Conservation (phyloP, 257 asterid species). For the Fraxinus cuspidata region DNA sequence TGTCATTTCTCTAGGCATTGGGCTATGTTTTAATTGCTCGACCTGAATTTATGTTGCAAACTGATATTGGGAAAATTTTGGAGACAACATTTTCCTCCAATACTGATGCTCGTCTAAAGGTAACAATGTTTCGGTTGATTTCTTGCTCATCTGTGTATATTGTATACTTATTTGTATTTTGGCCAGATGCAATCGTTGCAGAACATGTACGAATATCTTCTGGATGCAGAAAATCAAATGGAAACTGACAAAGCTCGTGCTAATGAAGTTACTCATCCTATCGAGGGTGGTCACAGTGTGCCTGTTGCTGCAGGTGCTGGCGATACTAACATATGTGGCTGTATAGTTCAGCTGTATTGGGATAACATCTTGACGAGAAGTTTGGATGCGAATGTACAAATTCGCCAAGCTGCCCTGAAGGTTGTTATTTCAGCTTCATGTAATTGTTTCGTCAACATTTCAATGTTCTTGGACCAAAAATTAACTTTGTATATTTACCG, state of each 20-base stretch:
- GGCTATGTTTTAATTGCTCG: constrained; percentile 89
- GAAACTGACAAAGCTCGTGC: constrained; percentile 59
- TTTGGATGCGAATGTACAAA: constrained; percentile 81
- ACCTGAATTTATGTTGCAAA: constrained; percentile 90
- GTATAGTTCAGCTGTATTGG: constrained; percentile 94
- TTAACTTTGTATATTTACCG: not conserved
- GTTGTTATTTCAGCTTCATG: constrained; percentile 36
- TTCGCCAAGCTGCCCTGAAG: constrained; percentile 90
- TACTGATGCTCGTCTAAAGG: constrained; percentile 82
- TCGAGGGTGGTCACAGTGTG: constrained; percentile 61
- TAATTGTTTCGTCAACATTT: constrained; percentile 8
- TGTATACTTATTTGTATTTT: constrained; percentile 33
- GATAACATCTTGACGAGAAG: constrained; percentile 66
- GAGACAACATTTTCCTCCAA: constrained; percentile 65
- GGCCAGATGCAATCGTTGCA: constrained; percentile 91
- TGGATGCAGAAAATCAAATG: constrained; percentile 93
- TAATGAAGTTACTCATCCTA: constrained; percentile 43
- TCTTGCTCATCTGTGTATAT: constrained; percentile 22
- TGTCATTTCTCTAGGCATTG: constrained; percentile 67
- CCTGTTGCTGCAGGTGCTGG: constrained; percentile 99
- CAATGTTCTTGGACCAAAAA: not conserved
- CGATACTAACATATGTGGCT: constrained; percentile 96
- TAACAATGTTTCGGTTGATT: constrained; percentile 33
- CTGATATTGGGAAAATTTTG: constrained; percentile 72
- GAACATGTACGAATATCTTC: constrained; percentile 91